phyloP scores from a whole-genome alignment of 164 flowering plant species.

The Umbilicus rupestris region DNA sequence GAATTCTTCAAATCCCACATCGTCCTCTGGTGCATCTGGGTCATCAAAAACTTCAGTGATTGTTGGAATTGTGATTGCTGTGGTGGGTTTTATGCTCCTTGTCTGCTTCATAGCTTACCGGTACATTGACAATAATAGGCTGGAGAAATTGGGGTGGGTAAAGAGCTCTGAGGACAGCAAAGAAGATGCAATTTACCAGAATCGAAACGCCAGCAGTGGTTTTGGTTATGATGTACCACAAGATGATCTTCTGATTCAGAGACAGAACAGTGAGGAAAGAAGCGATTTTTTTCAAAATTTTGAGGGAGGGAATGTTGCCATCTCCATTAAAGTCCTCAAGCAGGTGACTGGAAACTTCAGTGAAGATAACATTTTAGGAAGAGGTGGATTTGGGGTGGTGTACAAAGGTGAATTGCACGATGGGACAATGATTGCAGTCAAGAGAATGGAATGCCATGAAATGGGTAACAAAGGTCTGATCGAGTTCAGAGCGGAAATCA shows the following conservation, averaged over 20 bases:
- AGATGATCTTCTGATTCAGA: conserved; percentile 19
- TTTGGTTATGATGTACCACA: conserved; percentile 21
- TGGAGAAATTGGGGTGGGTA: conserved; percentile 6
- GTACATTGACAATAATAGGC: conserved; percentile 13
- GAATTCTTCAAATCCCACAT: neutral
- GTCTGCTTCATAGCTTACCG: conserved; percentile 9
- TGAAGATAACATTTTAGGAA: conserved; percentile 14
- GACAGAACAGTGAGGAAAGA: conserved; percentile 19
- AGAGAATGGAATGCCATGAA: conserved; percentile 14
- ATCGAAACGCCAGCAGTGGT: conserved; percentile 12
- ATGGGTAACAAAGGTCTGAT: conserved; percentile 13
- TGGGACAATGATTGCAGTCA: conserved; percentile 14
- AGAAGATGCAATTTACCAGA: conserved; percentile 12
- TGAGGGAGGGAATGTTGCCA: conserved; percentile 31
- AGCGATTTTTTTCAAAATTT: conserved; percentile 18
- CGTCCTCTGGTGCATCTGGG: neutral
- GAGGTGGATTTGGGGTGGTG: conserved; percentile 17
- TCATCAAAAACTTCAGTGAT: conserved; percentile 10
- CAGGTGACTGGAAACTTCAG: conserved; percentile 14
- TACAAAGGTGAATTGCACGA: conserved; percentile 16
- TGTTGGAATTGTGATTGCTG: conserved; percentile 17
- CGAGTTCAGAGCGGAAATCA: conserved; percentile 18
- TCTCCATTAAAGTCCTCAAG: conserved; percentile 37
- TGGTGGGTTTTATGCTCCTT: conserved; percentile 9
- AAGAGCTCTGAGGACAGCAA: conserved; percentile 11